Evolutionary conservation across 768 basidiomycete genomes (phyloP).

Genomic region (Strobilomyces dryophilus): DNA sequence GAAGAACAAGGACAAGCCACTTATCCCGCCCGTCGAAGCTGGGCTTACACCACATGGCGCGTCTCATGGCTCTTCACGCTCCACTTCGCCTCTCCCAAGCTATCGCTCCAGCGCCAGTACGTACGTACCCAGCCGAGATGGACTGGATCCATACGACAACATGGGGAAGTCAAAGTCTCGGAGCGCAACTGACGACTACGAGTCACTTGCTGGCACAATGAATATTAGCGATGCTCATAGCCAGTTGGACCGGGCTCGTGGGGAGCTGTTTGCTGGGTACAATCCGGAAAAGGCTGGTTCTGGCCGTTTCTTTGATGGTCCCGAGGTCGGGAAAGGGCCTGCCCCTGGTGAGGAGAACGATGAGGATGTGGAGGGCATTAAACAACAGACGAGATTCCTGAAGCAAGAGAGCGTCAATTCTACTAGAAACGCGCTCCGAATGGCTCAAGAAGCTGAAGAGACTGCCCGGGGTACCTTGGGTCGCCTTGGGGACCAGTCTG

Average conservation of each 20-base stretch:
- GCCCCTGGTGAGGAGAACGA: slow-evolving; percentile 70
- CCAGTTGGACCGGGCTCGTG: slow-evolving; percentile 62
- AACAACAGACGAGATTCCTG: slow-evolving; percentile 79
- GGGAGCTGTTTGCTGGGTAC: slow-evolving; percentile 73
- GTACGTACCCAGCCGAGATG: slow-evolving; percentile 68
- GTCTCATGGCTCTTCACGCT: slow-evolving; percentile 29
- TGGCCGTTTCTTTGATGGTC: slow-evolving; percentile 69
- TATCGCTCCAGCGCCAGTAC: slow-evolving; percentile 54
- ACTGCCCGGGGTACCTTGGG: slow-evolving; percentile 81
- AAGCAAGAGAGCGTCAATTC: slow-evolving; percentile 92
- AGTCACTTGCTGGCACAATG: slow-evolving; percentile 7
- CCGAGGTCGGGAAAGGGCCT: slow-evolving; percentile 41
- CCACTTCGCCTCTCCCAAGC: slow-evolving; percentile 38
- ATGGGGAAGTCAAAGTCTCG: slow-evolving; percentile 27
- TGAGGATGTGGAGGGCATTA: slow-evolving; percentile 92
- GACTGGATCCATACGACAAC: slow-evolving; percentile 45
- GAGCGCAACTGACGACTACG: slow-evolving; percentile 23
- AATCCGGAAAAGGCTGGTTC: slow-evolving; percentile 56
- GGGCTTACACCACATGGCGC: slow-evolving; percentile 26
- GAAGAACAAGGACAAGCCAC: slow-evolving; percentile 59
- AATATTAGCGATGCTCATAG: slow-evolving; percentile 29
- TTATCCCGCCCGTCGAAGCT: slow-evolving; percentile 64
- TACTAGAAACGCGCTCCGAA: slow-evolving; percentile 85
- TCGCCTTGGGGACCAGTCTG: slow-evolving; percentile 90
- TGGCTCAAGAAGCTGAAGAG: slow-evolving; percentile 96